Base-by-base conservation (phyloP, 73 alveolate species). In the Symbiodinium pilosum region DNA sequence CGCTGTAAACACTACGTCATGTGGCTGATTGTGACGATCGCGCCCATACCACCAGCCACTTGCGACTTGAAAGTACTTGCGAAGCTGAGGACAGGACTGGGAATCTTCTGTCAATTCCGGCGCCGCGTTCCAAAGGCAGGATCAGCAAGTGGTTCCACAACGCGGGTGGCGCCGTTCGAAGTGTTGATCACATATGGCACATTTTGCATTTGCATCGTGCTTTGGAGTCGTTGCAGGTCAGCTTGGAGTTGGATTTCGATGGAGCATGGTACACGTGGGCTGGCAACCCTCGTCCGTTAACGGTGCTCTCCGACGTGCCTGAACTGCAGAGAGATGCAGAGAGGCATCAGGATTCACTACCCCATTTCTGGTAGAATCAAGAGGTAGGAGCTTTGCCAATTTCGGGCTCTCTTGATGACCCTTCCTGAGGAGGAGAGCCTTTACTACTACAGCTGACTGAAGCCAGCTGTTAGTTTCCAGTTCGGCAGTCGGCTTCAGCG, bases 211-310 rank as follows among this genome's bases (percentile, higher is more conserved):
- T 28, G 12, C 84, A 26, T 71, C 41, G 41, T 20, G 39, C n/a
- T 71, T 8, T 4, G 2, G 84, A 26, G 16, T 28, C 85, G 9
- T 14, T 5, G 20, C 88, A 91, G 97, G 97, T 91, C 36, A 86
- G 51, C 81, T 40, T 91, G 41, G 97, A 91, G 56, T 34, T 91
- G 88, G 97, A 91, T 42, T 91, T 68, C 54, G 97, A 91, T 34
- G 97, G 97, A 28, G 97, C 56, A 75, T 91, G 97, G 97, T 43
- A 91, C 89, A 91, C 73, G 8, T 91, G 97, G 97, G 97, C 97
- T 16, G 97, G 97, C 28, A 91, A 69, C 75, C 88, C 89, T 16
- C 75, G 97, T 21, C 97, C 97, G 54, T 43, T 91, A 28, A 91
- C 88, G 73, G 6, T 51, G 95, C 95, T 89, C 86, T 68, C 95